Base-by-base conservation (phyloP, 768 basidiomycete species). In the Cystofilobasidium ferigula region DNA sequence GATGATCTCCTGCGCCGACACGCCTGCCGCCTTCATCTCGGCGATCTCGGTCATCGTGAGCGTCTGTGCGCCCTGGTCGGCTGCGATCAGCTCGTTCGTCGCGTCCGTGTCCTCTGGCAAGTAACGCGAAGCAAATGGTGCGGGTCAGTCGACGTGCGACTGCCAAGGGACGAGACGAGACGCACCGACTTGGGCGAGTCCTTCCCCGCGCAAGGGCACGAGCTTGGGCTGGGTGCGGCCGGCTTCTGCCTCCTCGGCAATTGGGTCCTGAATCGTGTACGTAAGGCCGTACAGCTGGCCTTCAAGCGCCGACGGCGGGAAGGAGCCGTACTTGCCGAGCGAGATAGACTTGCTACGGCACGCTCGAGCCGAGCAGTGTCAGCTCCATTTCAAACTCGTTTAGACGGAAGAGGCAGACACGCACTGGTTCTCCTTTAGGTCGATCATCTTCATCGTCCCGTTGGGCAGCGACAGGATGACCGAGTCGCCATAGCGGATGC, bases 1-100 rank as follows among this genome's bases (percentile, higher is more conserved):
- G 74, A 98, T 94, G 61, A 99, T 97, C 72, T 97, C 93, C 86
- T 95, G 78, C 68, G 85, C 87, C 78, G 86, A 86, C 0, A 85
- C 78, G 6, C 93, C 93, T 56, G 89, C 83, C 60, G 85, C 82
- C 73, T 93, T 89, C 66, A 97, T 76, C 9, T 81, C 79, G 71
- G 87, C 83, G 58, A 99, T 97, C 73, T 97, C 94, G 47, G 83
- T 84, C 32, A 83, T 75, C 2, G 88, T 88, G 66, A 97, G 77
- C 34, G 89, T 86, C 70, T 94, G 89, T 0, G 92, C 86, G 72
- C 85, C 82, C 3, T 85, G 87, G 28, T 70, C 67, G 69, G 94
- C 92, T 71, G 88, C 87, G 28, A 99, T 99, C 4, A 91, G 81
- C 72, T 99, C 92, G 72, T 99, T 99, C 4, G 92, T 99, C 1